A percentile compares a stretch with the other conserved stretches of the same genome.
Evolutionary conservation across 257 asterid species (phyloP).

Genomic region (Ilex asprella): DNA sequence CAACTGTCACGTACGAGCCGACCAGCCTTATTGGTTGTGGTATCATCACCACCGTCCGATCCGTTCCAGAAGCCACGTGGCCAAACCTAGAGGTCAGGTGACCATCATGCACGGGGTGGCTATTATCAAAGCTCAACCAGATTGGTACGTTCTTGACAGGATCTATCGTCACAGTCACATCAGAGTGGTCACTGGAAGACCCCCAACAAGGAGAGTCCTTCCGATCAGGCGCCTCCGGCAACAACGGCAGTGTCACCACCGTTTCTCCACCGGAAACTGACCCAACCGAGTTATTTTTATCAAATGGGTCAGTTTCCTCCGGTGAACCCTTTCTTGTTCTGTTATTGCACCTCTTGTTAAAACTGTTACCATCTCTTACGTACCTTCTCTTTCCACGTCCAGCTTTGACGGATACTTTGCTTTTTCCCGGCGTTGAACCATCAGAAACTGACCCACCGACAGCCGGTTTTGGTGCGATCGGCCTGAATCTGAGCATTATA

Average conservation of each 20-base stretch:
- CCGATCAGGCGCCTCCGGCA: slow-evolving; percentile 34
- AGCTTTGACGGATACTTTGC: slow-evolving; percentile 2
- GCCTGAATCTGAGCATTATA: slow-evolving; percentile 67
- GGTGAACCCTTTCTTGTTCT: slow-evolving; percentile 25
- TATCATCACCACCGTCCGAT: slow-evolving; percentile 5
- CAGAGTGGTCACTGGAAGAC: slow-evolving; percentile 11
- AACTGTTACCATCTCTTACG: slow-evolving; percentile 16
- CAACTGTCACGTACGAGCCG: slow-evolving; percentile 48
- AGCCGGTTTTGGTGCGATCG: slow-evolving; percentile 76
- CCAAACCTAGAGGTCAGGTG: slow-evolving; percentile 4
- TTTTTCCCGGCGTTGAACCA: slow-evolving; percentile 21
- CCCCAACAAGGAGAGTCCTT: slow-evolving; percentile 7
- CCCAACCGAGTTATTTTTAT: slow-evolving; percentile 22
- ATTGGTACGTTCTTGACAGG: slow-evolving; percentile 17
- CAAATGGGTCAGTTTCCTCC: slow-evolving; percentile 15
- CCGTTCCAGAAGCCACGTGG: slow-evolving; percentile 4
- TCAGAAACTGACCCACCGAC: slow-evolving; percentile 17
- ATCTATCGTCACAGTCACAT: not conserved
- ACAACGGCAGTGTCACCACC: slow-evolving; percentile 38
- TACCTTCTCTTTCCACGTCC: slow-evolving; percentile 43
- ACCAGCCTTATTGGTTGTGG: slow-evolving; percentile 9
- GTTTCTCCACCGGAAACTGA: slow-evolving; percentile 21
- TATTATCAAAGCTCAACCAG: slow-evolving; percentile 43
- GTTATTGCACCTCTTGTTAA: slow-evolving; percentile 8
- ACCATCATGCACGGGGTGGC: not conserved